Percentiles rank a stretch among this genome's conserved stretches.
These are phyloP conservation scores for Calonectria ilicicola DNA, from an alignment of 2,329 filamentous ascomycete species.

Conservation along the genomic window DNA sequence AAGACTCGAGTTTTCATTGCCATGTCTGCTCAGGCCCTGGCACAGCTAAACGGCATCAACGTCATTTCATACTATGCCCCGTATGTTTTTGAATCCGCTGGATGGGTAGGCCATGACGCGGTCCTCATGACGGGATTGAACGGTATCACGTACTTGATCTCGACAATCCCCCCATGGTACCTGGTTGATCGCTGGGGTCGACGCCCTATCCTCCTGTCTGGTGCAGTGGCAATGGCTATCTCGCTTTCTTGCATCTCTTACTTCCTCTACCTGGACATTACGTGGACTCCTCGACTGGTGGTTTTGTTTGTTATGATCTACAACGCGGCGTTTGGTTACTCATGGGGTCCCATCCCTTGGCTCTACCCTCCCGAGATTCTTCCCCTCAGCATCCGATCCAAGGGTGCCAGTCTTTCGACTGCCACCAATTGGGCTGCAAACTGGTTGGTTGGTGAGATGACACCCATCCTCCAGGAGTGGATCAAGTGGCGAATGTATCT, in stretches of 20 bases:
- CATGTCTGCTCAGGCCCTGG: conserved; percentile 96
- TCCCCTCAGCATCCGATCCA: conserved; percentile 94
- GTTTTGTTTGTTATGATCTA: conserved; percentile 98
- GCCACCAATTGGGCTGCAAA: conserved; percentile 99
- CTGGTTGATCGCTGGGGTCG: conserved; percentile 93
- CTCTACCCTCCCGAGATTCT: conserved; percentile 98
- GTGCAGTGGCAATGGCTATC: conserved; percentile 89
- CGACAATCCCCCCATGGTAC: conserved; percentile 97
- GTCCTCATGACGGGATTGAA: conserved; percentile 99
- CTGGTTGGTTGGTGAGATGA: conserved; percentile 96
- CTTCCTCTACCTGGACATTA: conserved; percentile 90
- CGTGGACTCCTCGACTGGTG: conserved; percentile 82
- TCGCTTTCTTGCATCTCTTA: conserved; percentile 93
- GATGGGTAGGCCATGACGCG: conserved; percentile 91
- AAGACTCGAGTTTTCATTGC: conserved; percentile 94
- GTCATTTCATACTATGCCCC: conserved; percentile 99
- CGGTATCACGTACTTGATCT: conserved; percentile 87
- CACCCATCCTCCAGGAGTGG: conserved; percentile 89
- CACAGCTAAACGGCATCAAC: conserved; percentile 98
- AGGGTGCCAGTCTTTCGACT: conserved; percentile 95
- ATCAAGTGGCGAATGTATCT: conserved; percentile 96
- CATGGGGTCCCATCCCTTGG: conserved; percentile 98
- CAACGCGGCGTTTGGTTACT: conserved; percentile 95
- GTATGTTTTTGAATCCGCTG: conserved; percentile 94
- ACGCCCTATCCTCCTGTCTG: conserved; percentile 88